Conservation (phyloP, 805 yeast species). For the Wickerhamomyces bisporus region DNA sequence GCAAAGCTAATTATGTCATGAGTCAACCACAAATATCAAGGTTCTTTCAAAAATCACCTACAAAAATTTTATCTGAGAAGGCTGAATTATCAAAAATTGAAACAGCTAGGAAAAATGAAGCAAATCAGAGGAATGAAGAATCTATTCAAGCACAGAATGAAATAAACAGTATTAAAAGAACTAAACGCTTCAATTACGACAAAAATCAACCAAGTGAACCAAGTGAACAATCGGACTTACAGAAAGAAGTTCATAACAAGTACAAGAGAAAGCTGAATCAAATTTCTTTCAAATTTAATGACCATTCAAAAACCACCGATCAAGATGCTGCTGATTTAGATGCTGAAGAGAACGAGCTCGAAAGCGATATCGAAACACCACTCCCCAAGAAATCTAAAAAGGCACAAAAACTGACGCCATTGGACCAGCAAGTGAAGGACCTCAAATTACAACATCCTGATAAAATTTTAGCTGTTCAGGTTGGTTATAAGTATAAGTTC, state of each 20-base stretch:
- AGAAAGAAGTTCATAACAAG: slow-evolving; percentile 2
- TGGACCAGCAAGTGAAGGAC: slow-evolving; percentile 72
- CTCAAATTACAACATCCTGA: slow-evolving; percentile 58
- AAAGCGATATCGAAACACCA: slow-evolving; percentile 3
- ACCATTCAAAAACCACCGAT: not conserved
- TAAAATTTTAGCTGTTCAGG: slow-evolving; percentile 75
- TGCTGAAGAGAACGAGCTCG: slow-evolving; percentile 3
- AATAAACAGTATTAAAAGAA: not conserved
- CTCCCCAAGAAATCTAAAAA: slow-evolving; percentile 8
- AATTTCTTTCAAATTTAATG: not conserved
- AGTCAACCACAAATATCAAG: slow-evolving; percentile 3
- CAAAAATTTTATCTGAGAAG: not conserved
- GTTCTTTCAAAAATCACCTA: slow-evolving; percentile 2
- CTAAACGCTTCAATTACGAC: slow-evolving; percentile 1
- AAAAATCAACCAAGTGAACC: not conserved
- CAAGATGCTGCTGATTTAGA: slow-evolving; percentile 7
- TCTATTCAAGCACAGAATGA: not conserved
- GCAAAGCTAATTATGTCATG: too few relatives aligned
- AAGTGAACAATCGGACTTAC: not conserved
- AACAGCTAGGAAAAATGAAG: not conserved
- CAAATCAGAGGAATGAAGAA: not conserved
- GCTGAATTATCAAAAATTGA: not conserved
- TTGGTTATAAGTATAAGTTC: slow-evolving; percentile 87
- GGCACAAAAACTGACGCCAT: slow-evolving; percentile 52
- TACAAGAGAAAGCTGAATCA: slow-evolving; percentile 7